Evolutionary conservation across 805 yeast species (phyloP), one percentile per base, ranked within the genome.

Genomic region (Pichia membranifaciens): DNA sequence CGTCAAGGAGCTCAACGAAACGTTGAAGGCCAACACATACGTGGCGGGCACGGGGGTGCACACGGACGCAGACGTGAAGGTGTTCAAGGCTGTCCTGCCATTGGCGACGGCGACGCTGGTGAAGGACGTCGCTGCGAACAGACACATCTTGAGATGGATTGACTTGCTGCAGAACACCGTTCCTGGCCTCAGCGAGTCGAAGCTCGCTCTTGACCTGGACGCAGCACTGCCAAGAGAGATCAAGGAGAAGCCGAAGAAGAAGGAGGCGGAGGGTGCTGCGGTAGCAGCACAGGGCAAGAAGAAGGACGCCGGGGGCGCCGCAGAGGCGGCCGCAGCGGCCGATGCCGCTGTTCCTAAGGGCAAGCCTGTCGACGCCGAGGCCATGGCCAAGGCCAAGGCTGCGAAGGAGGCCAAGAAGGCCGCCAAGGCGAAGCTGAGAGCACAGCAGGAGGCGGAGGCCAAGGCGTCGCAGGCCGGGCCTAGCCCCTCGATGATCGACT

Each of bases 81-180:
- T 84, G 32, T 86, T 87, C 57, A 81, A 81, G 44, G 71, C 78
- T 32, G 81, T 82, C 33, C 70, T 80, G 58, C 85, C 89, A 41
- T 51, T 78, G 35, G 79, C 84, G 35, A 67, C 73, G 51, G 78
- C 87, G 77, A 67, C 75, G 21, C 62, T 78, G 10, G 57, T 64
- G 39, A 81, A 77, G 32, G 39, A 47, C 36, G 68, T 81, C 54
- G 80, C 82, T 41, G 67, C 74, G 41, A 72, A 73, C 65, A 85
- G 97, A 76, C 97, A 91, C 67, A 73, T 91, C 50, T 69, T 88
- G 51, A 84, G 99, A 76, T 93, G 98, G 98, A 78, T 80, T 21
- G 97, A 90, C 59, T 77, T 87, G 57, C 69, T 93, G 50, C 98
- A 93, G 71, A 78, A 82, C 60, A 70, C 81, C 31, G 50, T 59